Evolutionary conservation across 164 flowering plant genomes (phyloP).

Genomic region (Malania oleifera): DNA sequence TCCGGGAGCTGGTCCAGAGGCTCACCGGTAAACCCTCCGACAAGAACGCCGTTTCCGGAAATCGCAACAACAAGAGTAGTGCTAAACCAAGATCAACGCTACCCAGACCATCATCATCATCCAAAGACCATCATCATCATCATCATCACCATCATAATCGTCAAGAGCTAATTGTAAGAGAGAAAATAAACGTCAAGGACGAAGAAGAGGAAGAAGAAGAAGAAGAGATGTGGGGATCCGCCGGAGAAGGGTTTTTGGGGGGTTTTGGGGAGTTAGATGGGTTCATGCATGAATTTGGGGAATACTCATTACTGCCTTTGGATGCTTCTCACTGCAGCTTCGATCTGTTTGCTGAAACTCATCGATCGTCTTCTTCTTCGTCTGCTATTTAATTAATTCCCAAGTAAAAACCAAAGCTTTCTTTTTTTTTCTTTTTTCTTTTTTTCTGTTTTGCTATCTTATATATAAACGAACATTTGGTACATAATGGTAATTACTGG

Average conservation of each 20-base stretch:
- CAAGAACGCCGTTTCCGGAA: neutral
- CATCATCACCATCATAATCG: too few relatives aligned
- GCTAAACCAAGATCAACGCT: too few relatives aligned
- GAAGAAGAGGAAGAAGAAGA: conserved; percentile 33
- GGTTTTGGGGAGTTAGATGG: conserved; percentile 64
- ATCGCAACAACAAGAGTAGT: conserved; percentile 15
- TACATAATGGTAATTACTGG: too few relatives aligned
- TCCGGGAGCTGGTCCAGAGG: conserved; percentile 78
- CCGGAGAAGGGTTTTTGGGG: conserved; percentile 39
- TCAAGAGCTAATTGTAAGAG: too few relatives aligned
- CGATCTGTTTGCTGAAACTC: conserved; percentile 37
- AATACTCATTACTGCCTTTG: conserved; percentile 36
- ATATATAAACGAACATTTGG: conserved; percentile 1
- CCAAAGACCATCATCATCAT: too few relatives aligned
- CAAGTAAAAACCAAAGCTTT: neutral
- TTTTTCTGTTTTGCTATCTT: too few relatives aligned
- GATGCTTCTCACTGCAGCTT: conserved; percentile 34
- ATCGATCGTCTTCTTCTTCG: neutral
- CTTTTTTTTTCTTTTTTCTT: neutral
- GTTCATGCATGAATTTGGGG: conserved; percentile 50
- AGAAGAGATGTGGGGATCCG: conserved; percentile 34
- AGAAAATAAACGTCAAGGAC: too few relatives aligned
- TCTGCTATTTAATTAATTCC: too few relatives aligned
- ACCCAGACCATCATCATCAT: too few relatives aligned
- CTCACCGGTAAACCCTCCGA: conserved; percentile 75